Base-by-base conservation (phyloP, 352 stramenopile species). In the Thalassiosira sp. region DNA sequence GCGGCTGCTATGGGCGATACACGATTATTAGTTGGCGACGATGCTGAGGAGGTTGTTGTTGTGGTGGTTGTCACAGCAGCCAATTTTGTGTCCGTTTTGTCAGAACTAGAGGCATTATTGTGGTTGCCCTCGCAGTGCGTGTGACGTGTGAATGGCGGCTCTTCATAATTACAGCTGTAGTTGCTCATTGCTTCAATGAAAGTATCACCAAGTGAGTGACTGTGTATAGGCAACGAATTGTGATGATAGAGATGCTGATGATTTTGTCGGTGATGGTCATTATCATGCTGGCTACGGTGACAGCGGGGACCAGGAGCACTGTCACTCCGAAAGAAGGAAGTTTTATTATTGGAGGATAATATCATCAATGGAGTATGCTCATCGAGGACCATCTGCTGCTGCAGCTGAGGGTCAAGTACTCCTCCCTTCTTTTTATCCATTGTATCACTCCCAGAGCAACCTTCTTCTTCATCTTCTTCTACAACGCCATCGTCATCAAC, bases 101-200 rank as follows among this genome's bases (percentile, higher is more conserved):
- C n/a, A n/a, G n/a, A n/a, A n/a, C n/a, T n/a, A n/a, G n/a, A n/a
- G n/a, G n/a, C n/a, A n/a, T n/a, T n/a, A n/a, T n/a, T n/a, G n/a
- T n/a, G n/a, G n/a, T n/a, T n/a, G n/a, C n/a, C n/a, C n/a, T n/a
- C n/a, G n/a, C n/a, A n/a, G n/a, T n/a, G n/a, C n/a, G n/a, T n/a
- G n/a, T n/a, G 16, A 31, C 15, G 15, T 45, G 1, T 28, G 27
- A 1, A 16, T 56, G 42, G 6, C n/a, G 48, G 46, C 15, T 61
- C 61, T 16, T 82, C 60, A 3, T n/a, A n/a, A n/a, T 58, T 16
- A 24, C 67, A 79, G 48, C 49, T 79, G 28, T 82, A 79, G 31
- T 78, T 79, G 40, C 66, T 82, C 7, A 79, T 74, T 48, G 66
- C 67, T 45, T 75, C 68, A 58, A 82, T 79, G 0, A 79, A 33